Evolutionary conservation across 345 rosid genomes (phyloP), one percentile per base, ranked within the genome.

Genomic region (Camelina sativa): DNA sequence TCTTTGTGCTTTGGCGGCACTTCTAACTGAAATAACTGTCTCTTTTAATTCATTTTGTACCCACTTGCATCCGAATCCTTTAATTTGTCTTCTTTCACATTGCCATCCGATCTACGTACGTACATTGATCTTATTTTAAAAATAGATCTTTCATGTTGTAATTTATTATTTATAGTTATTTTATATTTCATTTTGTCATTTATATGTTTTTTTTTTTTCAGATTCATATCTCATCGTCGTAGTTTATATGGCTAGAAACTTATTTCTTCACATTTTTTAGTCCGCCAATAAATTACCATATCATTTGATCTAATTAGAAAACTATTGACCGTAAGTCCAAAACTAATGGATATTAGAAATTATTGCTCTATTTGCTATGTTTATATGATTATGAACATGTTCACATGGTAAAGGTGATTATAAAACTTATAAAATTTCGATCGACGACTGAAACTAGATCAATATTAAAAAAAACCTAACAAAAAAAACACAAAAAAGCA

Each of bases 1-100:
- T 35, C 50, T 58, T 25, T 46, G 43, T 16, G 40, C 5, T 38
- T 57, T 44, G 77, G 77, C 77, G 70, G 81, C 81, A 66, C 77
- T 72, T 78, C 28, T 78, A 72, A 78, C 77, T 78, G 81, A 78
- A 72, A 59, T 78, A 78, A 78, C 81, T 17, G 77, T 78, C 60
- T 66, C 74, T 66, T 60, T 72, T 51, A 8, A 37, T 37, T 41
- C 28, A 6, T 32, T 32, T 43, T 43, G 80, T 50, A 20, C 68
- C 64, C 76, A 77, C 68, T 71, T 64, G 80, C 65, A 61, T 60
- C 56, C 54, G 35, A 69, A n/a, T 53, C 52, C 55, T 35, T 40
- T 4, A 28, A 28, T 28, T 28, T 59, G 0, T 48, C 11, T 67
- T 15, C 20, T 12, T 38, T 67, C 50, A 52, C 40, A 51, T 59